Base-by-base conservation (phyloP, 768 basidiomycete genomes). In the Tricholoma furcatifolium region DNA sequence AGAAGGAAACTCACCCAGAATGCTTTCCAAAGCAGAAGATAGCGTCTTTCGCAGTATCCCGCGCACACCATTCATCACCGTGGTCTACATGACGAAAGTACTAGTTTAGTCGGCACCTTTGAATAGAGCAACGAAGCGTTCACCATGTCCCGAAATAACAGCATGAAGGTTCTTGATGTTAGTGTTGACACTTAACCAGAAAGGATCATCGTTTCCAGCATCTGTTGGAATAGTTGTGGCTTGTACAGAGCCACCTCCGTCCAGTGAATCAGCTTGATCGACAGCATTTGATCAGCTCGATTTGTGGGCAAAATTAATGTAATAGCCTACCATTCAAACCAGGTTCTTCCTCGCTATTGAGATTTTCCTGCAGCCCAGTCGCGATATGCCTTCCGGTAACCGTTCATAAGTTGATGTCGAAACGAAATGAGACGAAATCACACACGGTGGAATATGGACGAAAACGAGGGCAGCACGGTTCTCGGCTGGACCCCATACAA, bases 11-110 rank as follows among this genome's bases (percentile, higher is more conserved):
- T 11, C 58, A 87, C 82, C 87, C 88, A 1, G 86, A 85, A 62
- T 90, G 88, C 64, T 90, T 90, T 61, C 79, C 77, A 57, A 90
- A 91, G 63, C 88, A 91, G 65, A 89, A 88, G 0, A 87, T 78
- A 8, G 86, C 76, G 36, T 80, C 69, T 55, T 82, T 81, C 3
- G 74, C 75, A 2, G 78, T 77, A 54, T 88, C 85, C 15, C 85
- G 80, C 7, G 79, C 78, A 55, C 88, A 91, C 88, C 88, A 91
- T 64, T 89, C 87, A 53, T 90, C 77, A 1, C 88, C 88, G 57
- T 91, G 88, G 62, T 87, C 88, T 87, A 56, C 34, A 34, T 57
- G 31, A 23, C 18, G 36, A 14, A 11, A 1, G 43, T 32, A 7
- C 36, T n/a, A 27, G 11, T 36, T 17, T 5, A 1, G 34, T 43